phyloP scores from a whole-genome alignment of 169 alveolate species.

The Eimeria mitis region DNA sequence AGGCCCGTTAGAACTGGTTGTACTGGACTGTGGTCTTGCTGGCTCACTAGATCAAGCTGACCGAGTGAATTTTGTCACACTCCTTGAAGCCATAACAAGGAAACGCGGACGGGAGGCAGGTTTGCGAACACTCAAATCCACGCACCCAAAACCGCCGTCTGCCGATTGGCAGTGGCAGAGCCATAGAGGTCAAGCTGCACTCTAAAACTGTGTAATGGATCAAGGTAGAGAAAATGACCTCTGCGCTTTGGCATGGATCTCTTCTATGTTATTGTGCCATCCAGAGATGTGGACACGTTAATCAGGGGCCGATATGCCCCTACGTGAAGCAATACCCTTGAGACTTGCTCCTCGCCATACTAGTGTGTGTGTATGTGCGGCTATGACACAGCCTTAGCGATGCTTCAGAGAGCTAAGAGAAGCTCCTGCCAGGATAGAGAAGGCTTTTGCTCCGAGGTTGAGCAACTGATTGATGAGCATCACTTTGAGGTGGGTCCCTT shows the following conservation, averaged over 20 bases:
- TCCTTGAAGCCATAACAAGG: slow-evolving; percentile 55
- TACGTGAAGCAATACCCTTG: neutral
- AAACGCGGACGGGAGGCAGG: slow-evolving; percentile 72
- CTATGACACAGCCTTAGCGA: slow-evolving; percentile 46
- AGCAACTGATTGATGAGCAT: slow-evolving; percentile 9
- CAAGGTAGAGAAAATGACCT: neutral
- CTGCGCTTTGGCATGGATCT: neutral
- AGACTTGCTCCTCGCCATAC: neutral
- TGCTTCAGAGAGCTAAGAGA: slow-evolving; percentile 51
- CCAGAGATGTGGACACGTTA: neutral
- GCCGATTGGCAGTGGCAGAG: neutral
- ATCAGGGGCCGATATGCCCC: neutral
- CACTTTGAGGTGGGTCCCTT: slow-evolving; percentile 53
- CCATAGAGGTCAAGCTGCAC: neutral
- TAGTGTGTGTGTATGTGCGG: slow-evolving; percentile 5
- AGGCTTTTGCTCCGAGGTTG: slow-evolving; percentile 62
- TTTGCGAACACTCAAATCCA: slow-evolving; percentile 11
- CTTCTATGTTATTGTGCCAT: neutral
- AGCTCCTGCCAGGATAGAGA: slow-evolving; percentile 69
- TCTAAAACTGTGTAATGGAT: neutral
- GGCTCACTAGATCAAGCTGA: slow-evolving; percentile 60
- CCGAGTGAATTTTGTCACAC: slow-evolving; percentile 58
- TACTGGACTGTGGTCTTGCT: slow-evolving; percentile 82
- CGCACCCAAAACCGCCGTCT: neutral
- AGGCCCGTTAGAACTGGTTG: slow-evolving; percentile 55